A percentile compares a stretch with the other conserved stretches of the same genome.
Evolutionary conservation across 2,329 filamentous ascomycete genomes (phyloP).

Genomic region (Ophiobolus disseminans): DNA sequence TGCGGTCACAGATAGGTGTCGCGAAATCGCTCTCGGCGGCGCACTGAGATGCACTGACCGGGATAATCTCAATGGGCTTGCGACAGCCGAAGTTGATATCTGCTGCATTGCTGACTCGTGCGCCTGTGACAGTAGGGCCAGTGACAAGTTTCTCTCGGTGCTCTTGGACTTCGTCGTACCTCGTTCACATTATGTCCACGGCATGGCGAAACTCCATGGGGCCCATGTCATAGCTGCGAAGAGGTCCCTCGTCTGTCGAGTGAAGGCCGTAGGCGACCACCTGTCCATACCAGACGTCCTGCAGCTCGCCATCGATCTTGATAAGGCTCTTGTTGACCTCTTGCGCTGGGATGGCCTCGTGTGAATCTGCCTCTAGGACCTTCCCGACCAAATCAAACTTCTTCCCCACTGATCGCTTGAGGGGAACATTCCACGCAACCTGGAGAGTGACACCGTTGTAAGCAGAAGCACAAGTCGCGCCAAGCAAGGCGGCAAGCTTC

Average conservation of each 20-base stretch:
- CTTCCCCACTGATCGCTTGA: background rate
- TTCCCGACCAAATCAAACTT: background rate
- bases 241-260: background rate
- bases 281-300: background rate
- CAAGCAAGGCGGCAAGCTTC: background rate
- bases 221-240: background rate
- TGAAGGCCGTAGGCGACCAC: background rate
- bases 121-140: background rate
- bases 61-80: background rate
- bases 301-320: background rate
- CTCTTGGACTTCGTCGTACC: background rate
- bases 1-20: background rate
- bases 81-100: background rate
- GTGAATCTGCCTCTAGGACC: too few relatives aligned
- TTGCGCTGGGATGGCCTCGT: background rate
- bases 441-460: background rate
- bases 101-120: background rate
- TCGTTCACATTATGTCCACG: background rate
- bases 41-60: background rate
- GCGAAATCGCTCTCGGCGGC: background rate
- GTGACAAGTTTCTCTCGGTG: background rate
- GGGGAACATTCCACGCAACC: background rate
- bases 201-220: background rate
- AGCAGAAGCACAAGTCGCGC: background rate
- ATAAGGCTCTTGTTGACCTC: background rate